Evolutionary conservation across 1,284 basidiomycete species (phyloP).

Genomic region (Ceratorhiza oryzae-sativae): DNA sequence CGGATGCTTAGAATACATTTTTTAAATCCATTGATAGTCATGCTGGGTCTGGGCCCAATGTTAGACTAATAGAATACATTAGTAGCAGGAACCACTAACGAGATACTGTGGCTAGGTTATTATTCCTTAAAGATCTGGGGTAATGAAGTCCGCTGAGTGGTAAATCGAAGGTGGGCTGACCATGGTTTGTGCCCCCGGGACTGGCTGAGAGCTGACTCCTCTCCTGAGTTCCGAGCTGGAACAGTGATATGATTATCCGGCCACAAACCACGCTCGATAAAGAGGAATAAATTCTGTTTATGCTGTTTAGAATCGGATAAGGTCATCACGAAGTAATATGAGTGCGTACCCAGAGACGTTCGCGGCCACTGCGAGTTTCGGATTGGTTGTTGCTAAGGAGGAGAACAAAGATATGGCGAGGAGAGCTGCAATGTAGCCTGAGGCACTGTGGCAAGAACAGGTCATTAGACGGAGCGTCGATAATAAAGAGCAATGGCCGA

Average conservation of each 20-base stretch:
- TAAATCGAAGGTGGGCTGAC: background rate
- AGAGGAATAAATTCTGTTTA: background rate
- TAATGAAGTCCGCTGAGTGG: background rate
- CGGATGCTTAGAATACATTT: too few species aligned
- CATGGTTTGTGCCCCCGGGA: background rate
- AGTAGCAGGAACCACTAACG: background rate
- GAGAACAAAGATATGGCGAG: background rate
- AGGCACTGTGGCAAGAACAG: too few species aligned
- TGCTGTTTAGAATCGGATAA: background rate
- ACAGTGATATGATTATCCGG: background rate
- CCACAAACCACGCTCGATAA: background rate
- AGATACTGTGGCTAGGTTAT: background rate
- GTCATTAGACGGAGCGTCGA: background rate
- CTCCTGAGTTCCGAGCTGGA: background rate
- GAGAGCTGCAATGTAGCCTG: background rate
- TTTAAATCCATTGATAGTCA: too few species aligned
- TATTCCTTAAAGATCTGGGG: background rate
- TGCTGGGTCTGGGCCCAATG: too few species aligned
- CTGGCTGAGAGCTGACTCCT: background rate
- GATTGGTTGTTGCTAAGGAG: background rate
- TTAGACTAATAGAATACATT: too few species aligned
- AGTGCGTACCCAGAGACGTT: background rate
- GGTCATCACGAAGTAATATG: background rate
- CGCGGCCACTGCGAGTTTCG: background rate
- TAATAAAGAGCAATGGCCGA: background rate